Conservation (phyloP, 495 filamentous ascomycete species). For the Aspergillus funiculosus region DNA sequence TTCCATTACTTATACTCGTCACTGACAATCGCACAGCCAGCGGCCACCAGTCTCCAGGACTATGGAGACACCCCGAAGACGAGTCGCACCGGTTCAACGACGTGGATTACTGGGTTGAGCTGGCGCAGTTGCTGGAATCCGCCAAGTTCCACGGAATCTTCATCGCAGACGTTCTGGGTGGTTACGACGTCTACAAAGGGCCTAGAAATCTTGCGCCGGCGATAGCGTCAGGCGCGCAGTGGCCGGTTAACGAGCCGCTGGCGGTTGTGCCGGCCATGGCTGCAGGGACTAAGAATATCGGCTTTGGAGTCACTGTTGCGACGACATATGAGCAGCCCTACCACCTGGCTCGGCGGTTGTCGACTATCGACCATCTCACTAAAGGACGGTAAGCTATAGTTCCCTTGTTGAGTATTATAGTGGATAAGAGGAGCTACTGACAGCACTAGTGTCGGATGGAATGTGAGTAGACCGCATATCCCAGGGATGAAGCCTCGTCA, state of each 20-base stretch:
- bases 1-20: too few relatives aligned
- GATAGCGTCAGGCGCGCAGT: constrained; percentile 57
- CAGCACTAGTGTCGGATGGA: constrained; percentile 49
- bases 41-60: constrained; percentile 49
- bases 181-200: constrained; percentile 63
- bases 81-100: constrained; percentile 50
- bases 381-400: constrained; percentile 47
- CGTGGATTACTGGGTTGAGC: constrained; percentile 44
- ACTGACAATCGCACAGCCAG: constrained; percentile 27
- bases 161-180: constrained; percentile 50
- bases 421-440: background rate
- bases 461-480: constrained; percentile 29
- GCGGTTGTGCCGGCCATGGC: constrained; percentile 44
- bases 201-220: constrained; percentile 53
- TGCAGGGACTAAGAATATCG: constrained; percentile 56
- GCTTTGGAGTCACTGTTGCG: constrained; percentile 63
- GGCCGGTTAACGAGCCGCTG: constrained; percentile 55
- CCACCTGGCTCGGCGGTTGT: constrained; percentile 58
- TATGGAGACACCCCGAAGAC: constrained; percentile 51
- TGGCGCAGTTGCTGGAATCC: constrained; percentile 44
- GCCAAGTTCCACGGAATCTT: constrained; percentile 55
- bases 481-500: background rate
- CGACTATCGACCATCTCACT: constrained; percentile 62
- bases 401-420: too few relatives aligned
- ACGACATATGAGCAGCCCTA: constrained; percentile 68